Percentiles rank a stretch among this genome's conserved stretches.
Evolutionary conservation across 805 yeast species (phyloP).

Genomic region (Kazachstania kunashirensis): DNA sequence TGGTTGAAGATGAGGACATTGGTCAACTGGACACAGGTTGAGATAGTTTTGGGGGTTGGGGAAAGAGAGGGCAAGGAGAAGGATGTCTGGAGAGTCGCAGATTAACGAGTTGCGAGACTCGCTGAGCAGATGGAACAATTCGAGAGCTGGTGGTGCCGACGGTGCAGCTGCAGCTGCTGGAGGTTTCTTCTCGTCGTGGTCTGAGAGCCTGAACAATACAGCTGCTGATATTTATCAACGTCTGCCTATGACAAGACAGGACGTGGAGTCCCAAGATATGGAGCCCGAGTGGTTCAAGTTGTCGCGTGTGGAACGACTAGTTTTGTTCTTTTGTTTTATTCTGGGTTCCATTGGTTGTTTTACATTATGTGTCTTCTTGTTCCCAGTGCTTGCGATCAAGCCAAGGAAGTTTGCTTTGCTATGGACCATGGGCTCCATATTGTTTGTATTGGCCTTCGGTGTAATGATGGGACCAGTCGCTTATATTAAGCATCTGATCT

Average conservation of each 20-base stretch:
- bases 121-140: conserved; percentile 32
- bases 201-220: conserved; percentile 31
- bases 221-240: conserved; percentile 53
- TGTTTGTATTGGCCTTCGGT: conserved; percentile 85
- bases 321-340: conserved; percentile 70
- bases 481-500: conserved; percentile 61
- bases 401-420: conserved; percentile 85
- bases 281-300: conserved; percentile 72
- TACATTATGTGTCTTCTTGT: conserved; percentile 65
- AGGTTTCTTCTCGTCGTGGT: conserved; percentile 30
- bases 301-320: conserved; percentile 68
- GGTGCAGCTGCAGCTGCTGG: conserved; percentile 21
- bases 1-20: too few relatives aligned
- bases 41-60: neutral
- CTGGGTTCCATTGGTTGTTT: conserved; percentile 75
- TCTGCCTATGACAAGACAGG: conserved; percentile 54
- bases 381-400: conserved; percentile 81
- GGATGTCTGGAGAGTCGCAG: conserved; percentile 8
- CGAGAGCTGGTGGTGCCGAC: conserved; percentile 14
- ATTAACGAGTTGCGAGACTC: conserved; percentile 29
- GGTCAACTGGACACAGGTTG: too few relatives aligned
- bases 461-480: conserved; percentile 86
- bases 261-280: conserved; percentile 29
- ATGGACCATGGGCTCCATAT: conserved; percentile 86
- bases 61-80: neutral